Evolutionary conservation across 73 alveolate species (phyloP).

Genomic region (Paramecium octaurelia): DNA sequence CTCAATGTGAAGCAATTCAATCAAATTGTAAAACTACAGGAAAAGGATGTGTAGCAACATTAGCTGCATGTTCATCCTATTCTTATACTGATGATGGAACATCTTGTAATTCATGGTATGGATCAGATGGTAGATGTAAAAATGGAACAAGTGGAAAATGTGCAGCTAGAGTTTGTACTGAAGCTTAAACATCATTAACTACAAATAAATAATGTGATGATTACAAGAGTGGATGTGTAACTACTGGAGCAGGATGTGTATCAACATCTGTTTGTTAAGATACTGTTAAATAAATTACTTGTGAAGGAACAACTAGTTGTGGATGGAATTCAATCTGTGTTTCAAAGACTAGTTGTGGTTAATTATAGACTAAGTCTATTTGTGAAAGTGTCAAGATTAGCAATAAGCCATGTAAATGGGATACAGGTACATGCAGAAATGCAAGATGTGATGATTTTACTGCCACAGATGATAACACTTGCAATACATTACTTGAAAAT

Average conservation of each 20-base stretch:
- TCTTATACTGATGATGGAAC: background rate
- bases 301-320: background rate
- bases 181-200: background rate
- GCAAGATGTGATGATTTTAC: background rate
- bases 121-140: constrained; percentile 34
- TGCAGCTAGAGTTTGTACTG: constrained; percentile 42
- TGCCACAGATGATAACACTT: background rate
- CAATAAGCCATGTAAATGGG: constrained; percentile 14
- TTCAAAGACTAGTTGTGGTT: background rate
- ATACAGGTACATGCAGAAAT: background rate
- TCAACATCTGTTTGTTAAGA: background rate
- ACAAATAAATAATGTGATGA: background rate
- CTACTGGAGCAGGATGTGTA: constrained; percentile 47
- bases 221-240: background rate
- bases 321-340: constrained; percentile 31
- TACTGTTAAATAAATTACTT: background rate
- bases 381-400: background rate
- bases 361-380: background rate
- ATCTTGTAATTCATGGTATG: background rate
- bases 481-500: background rate
- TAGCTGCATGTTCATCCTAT: background rate
- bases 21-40: background rate
- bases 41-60: background rate
- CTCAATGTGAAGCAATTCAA: background rate
- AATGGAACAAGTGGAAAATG: background rate